Conservation (phyloP, 371 early-diverging fungal species). For the Apophysomyces sp. region DNA sequence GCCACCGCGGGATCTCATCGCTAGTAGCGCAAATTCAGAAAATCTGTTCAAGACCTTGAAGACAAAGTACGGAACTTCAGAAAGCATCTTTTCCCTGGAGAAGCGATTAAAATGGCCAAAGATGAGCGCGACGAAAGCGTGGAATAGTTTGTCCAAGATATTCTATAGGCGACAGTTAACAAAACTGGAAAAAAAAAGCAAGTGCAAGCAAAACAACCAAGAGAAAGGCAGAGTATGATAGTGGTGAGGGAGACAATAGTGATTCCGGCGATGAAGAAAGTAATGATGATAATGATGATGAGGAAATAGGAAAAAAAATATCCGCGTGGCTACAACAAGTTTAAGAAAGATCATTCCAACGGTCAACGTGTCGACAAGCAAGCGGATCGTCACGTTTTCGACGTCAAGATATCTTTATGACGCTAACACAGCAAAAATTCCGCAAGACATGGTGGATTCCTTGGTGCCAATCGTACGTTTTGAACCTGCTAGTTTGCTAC, state of each 20-base stretch:
- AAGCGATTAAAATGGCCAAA: background rate
- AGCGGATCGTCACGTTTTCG: constrained; percentile 8
- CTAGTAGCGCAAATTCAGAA: background rate
- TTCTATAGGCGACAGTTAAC: background rate
- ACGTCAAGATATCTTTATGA: background rate
- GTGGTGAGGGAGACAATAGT: background rate
- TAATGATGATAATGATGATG: too few relatives aligned
- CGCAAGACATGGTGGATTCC: background rate
- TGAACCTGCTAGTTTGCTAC: background rate
- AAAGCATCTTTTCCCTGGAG: background rate
- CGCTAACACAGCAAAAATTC: constrained; percentile 1
- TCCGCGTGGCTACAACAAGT: background rate
- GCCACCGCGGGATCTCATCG: background rate
- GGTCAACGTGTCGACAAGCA: background rate
- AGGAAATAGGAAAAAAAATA: background rate
- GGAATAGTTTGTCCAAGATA: background rate
- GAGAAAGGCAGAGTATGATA: background rate
- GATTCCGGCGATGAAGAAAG: background rate
- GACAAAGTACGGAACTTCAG: background rate
- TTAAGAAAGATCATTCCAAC: background rate
- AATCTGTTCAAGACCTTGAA: background rate
- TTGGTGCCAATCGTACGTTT: background rate
- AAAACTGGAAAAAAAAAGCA: background rate
- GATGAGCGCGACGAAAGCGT: background rate
- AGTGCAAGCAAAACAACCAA: background rate